Evolutionary conservation across 1,284 basidiomycete genomes (phyloP).

Genomic region (Tilletiaria anomala): DNA sequence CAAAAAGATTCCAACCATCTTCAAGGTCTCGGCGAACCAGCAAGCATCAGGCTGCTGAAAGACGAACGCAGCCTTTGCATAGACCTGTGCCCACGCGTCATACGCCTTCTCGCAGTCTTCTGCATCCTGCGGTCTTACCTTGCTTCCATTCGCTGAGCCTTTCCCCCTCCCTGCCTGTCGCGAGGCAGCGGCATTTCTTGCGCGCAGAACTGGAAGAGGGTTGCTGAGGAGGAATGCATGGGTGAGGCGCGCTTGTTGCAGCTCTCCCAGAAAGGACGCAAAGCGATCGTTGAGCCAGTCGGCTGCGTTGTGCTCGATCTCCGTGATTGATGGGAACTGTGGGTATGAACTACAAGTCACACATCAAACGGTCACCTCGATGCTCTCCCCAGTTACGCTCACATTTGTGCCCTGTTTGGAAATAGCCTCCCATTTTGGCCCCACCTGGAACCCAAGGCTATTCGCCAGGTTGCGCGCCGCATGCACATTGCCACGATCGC

Average conservation of each 20-base stretch:
- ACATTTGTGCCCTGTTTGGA: no score
- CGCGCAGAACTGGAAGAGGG: not conserved
- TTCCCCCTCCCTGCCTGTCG: not conserved
- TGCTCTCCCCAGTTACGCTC: no score
- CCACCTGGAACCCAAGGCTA: no score
- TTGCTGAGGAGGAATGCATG: not conserved
- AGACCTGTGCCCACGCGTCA: slow-evolving; percentile 2
- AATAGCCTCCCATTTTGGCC: no score
- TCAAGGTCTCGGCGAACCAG: slow-evolving; percentile 1
- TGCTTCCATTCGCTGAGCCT: not conserved
- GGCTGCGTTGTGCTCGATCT: no score
- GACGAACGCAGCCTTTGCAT: not conserved
- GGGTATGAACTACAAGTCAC: no score
- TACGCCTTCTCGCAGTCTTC: not conserved
- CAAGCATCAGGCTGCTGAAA: not conserved
- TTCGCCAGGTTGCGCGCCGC: no score
- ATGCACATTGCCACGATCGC: no score
- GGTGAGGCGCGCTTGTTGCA: not conserved
- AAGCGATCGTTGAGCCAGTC: no score
- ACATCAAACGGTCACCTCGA: no score
- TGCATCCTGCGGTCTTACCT: not conserved
- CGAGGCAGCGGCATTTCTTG: not conserved
- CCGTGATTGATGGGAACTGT: no score
- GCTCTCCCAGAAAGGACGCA: not conserved
- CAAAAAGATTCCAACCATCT: not conserved